Evolutionary conservation across 2,329 filamentous ascomycete species (phyloP).

Genomic region (Bisporella sp.): DNA sequence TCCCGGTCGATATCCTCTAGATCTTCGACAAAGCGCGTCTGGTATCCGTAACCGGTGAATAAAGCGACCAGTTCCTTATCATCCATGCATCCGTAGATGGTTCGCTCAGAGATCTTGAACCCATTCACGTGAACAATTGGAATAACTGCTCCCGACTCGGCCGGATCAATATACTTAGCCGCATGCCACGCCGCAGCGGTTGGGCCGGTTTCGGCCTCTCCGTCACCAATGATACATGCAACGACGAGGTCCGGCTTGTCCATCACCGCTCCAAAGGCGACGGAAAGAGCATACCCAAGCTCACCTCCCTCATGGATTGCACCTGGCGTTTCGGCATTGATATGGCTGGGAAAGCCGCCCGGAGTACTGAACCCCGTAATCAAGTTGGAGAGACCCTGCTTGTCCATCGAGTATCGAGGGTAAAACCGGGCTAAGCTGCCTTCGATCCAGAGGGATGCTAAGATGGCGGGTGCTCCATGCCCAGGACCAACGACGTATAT

Average conservation of each 20-base stretch:
- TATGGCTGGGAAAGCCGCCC: conserved; percentile 57
- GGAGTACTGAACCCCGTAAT: conserved; percentile 57
- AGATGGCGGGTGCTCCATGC: conserved; percentile 56
- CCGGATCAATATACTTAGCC: conserved; percentile 59
- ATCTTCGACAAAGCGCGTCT: conserved; percentile 53
- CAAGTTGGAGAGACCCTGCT: conserved; percentile 48
- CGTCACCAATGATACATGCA: conserved; percentile 55
- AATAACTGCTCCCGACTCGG: conserved; percentile 58
- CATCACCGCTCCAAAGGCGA: conserved; percentile 63
- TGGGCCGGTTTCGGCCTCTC: conserved; percentile 58
- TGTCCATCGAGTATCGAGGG: conserved; percentile 44
- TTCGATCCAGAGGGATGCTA: conserved; percentile 59
- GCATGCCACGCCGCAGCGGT: conserved; percentile 59
- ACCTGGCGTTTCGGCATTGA: conserved; percentile 62
- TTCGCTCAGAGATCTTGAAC: conserved; percentile 64
- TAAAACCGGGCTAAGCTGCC: conserved; percentile 57
- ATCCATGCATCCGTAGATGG: conserved; percentile 64
- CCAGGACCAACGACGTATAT: conserved; percentile 59
- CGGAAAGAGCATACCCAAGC: conserved; percentile 57
- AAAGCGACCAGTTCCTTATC: conserved; percentile 53
- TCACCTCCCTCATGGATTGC: conserved; percentile 65
- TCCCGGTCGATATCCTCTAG: conserved; percentile 54
- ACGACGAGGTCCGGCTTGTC: conserved; percentile 59
- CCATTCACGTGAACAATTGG: conserved; percentile 63
- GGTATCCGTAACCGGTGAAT: conserved; percentile 61